These are phyloP conservation scores for Rubroboletus pulcherrimus DNA, from an alignment of 768 basidiomycete genomes.

Conservation along the genomic window DNA sequence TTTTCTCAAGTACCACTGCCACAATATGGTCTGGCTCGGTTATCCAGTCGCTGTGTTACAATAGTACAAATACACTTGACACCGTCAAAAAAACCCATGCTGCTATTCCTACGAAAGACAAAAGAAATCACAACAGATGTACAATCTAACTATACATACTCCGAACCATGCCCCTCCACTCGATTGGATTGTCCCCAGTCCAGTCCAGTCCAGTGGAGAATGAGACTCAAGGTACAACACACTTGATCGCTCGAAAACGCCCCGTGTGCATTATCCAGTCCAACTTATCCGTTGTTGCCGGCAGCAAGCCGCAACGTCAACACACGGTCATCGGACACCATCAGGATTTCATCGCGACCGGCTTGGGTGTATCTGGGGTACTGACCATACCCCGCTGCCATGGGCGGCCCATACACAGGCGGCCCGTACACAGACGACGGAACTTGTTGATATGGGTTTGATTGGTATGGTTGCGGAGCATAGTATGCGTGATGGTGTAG, in stretches of 20 bases:
- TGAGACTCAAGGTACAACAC: conserved; percentile 9
- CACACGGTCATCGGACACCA: conserved; percentile 87
- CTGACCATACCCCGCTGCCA: conserved; percentile 35
- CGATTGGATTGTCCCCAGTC: conserved; percentile 5
- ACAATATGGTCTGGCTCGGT: no score
- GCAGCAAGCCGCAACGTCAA: conserved; percentile 59
- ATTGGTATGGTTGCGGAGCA: conserved; percentile 26
- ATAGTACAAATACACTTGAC: neutral
- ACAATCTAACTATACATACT: conserved; percentile 26
- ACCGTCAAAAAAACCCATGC: neutral
- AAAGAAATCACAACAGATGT: conserved; percentile 29
- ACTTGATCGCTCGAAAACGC: neutral
- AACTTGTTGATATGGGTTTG: conserved; percentile 32
- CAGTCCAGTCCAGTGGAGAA: conserved; percentile 15
- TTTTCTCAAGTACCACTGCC: no score
- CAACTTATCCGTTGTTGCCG: conserved; percentile 12
- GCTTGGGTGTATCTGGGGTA: conserved; percentile 46
- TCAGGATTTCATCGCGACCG: conserved; percentile 79
- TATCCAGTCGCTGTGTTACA: no score
- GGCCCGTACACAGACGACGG: conserved; percentile 27
- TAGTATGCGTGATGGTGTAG: conserved; percentile 36
- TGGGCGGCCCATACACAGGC: conserved; percentile 25
- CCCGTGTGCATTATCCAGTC: neutral
- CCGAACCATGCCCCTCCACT: conserved; percentile 1
- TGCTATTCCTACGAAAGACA: conserved; percentile 8